A percentile compares a stretch with the other conserved stretches of the same genome.
These are phyloP conservation scores for Acorus calamus DNA, from an alignment of 106 monocot species.

Conservation along the genomic window DNA sequence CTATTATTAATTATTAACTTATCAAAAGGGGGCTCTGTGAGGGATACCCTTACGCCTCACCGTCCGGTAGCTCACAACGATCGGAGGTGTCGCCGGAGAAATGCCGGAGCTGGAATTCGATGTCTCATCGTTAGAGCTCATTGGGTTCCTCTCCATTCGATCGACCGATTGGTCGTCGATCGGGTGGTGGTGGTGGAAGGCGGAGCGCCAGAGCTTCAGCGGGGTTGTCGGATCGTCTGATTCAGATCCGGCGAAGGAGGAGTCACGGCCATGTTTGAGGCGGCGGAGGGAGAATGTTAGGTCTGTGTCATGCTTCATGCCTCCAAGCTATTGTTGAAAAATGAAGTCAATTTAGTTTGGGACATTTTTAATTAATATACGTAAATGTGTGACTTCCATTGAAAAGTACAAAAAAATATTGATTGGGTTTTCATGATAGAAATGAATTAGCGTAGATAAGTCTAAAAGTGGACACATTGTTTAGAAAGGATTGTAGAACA, in stretches of 20 bases:
- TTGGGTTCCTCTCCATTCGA: neutral
- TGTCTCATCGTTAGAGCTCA: slow-evolving; percentile 18
- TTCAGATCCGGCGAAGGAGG: slow-evolving; percentile 17
- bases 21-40: slow-evolving; percentile 64
- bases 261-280: slow-evolving; percentile 22
- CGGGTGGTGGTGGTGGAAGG: slow-evolving; percentile 1
- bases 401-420: too few relatives aligned
- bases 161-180: too few relatives aligned
- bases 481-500: too few relatives aligned
- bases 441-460: too few relatives aligned
- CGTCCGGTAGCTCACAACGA: slow-evolving; percentile 42
- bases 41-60: slow-evolving; percentile 88
- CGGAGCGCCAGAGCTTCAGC: slow-evolving; percentile 30
- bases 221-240: slow-evolving; percentile 42
- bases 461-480: too few relatives aligned
- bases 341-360: too few relatives aligned
- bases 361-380: too few relatives aligned
- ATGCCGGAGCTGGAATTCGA: slow-evolving; percentile 22
- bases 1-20: neutral
- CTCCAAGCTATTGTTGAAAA: slow-evolving; percentile 42
- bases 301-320: slow-evolving; percentile 59
- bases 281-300: slow-evolving; percentile 49
- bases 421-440: too few relatives aligned
- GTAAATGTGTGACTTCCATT: too few relatives aligned
- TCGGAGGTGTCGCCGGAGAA: slow-evolving; percentile 74